Evolutionary conservation across 441 rosid species (phyloP), one percentile per base, ranked within the genome.

Genomic region (Syzygium syzygioides): DNA sequence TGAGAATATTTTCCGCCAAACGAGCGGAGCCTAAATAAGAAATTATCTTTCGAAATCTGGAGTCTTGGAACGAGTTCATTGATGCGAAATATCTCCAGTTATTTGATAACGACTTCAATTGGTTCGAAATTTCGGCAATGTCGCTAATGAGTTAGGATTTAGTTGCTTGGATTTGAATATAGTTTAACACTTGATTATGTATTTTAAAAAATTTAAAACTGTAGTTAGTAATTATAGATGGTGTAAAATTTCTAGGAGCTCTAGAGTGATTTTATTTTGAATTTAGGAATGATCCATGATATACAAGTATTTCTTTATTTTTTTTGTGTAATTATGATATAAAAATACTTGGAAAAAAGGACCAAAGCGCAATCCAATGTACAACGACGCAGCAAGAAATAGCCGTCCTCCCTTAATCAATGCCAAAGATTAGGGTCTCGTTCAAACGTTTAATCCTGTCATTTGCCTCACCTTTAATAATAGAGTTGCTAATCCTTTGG

Each of bases 351-450:
- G 57, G 55, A 55, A 55, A 41, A 55, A 55, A 55, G 59, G 59
- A 55, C 25, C 59, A 55, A 7, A 55, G 23, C 20, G 56, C 56
- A 55, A 8, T 55, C 56, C 56, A 18, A 55, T 55, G 56, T 18
- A 55, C 56, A 55, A 17, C 56, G 8, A 55, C 9, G 59, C 59
- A 55, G 52, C 53, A 32, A 41, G 32, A 64, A 52, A 32, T 86
- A 84, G 68, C 64, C 57, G 8, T 15, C 34, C 83, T 0, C 3
- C 4, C 45, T 66, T 0, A 0, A 66, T 37, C 26, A 0, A 66
- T 71, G 50, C 1, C 9, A 1, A 19, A 71, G 14, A 10, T 34
- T 71, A 68, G 50, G 80, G 80, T 20, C 4, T 20, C 19, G 3
- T 68, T 68, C 79, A 18, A 68, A 68, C 37, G 48, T 34, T 68